Evolutionary conservation across 768 basidiomycete species (phyloP), one percentile per base, ranked within the genome.

Genomic region (Plicaturopsis crispa): DNA sequence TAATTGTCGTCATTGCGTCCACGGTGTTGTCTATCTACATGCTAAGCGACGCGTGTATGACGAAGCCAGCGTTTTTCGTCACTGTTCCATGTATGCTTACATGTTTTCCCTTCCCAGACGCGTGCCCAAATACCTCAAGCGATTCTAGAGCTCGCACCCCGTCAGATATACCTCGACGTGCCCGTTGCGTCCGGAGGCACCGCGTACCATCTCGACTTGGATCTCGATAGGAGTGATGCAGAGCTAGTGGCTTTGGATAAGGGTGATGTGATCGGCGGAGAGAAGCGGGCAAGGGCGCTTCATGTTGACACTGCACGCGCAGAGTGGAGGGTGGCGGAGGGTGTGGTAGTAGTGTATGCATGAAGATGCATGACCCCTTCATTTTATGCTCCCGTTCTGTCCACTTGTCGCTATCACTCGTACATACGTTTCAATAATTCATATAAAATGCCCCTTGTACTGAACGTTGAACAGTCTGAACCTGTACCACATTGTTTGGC

Each of bases 271-370:
- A 49, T 52, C 34, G 31, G 37, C 19, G 47, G 47, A 23, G 35
- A 52, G 39, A 83, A 83, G 48, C 67, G 74, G 31, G 67, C 72
- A 48, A 62, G 76, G 4, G 64, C 67, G 26, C 65, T 86, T 12
- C 67, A 82, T 40, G 73, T 84, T 0, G 80, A 84, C 17, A 54
- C 49, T 2, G 83, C 83, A 1, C 61, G 52, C 33, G 83, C 81
- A 5, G 78, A 84, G 53, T 88, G 85, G 84, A 66, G 62, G 23
- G 67, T 84, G 16, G 70, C 60, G 5, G 72, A 80, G 33, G 64
- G 60, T 6, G 43, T 59, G 32, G 52, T 87, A 36, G 53, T 75
- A 4, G 49, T 84, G 11, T 50, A 57, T 35, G 68, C 50, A 10
- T 72, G 55, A 58, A 18, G 5, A 24, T 28, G 26, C 26, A 28